These are phyloP conservation scores for Cyberlindnera samutprakarnensis DNA, from an alignment of 805 yeast species.

Conservation along the genomic window DNA sequence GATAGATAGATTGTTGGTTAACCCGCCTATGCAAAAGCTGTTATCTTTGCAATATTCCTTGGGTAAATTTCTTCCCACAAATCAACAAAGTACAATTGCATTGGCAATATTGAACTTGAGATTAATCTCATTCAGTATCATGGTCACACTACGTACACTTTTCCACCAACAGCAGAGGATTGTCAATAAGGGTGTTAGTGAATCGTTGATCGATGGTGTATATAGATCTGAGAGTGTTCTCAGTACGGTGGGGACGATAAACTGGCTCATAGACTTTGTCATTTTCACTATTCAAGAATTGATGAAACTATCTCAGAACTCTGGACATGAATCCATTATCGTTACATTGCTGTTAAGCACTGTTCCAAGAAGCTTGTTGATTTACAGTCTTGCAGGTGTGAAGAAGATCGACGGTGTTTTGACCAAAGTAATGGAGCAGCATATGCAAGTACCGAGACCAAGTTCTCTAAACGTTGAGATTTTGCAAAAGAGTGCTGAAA, in stretches of 20 bases:
- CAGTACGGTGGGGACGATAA: constrained; percentile 64
- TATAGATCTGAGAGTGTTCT: constrained; percentile 57
- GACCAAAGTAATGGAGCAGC: constrained; percentile 16
- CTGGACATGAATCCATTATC: constrained; percentile 31
- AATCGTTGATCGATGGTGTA: constrained; percentile 39
- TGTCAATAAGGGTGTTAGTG: constrained; percentile 39
- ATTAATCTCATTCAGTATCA: constrained; percentile 61
- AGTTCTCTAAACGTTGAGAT: constrained; percentile 43
- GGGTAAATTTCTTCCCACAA: constrained; percentile 34
- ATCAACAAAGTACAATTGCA: constrained; percentile 20
- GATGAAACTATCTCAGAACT: constrained; percentile 31
- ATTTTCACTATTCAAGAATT: constrained; percentile 69
- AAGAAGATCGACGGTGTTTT: constrained; percentile 39
- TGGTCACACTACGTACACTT: constrained; percentile 52
- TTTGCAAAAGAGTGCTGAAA: constrained; percentile 43
- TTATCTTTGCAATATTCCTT: constrained; percentile 61
- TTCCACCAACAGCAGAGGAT: constrained; percentile 57
- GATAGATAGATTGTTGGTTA: constrained; percentile 65
- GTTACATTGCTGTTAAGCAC: constrained; percentile 58
- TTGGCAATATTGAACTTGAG: constrained; percentile 62
- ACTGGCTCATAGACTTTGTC: constrained; percentile 81
- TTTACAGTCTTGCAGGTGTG: constrained; percentile 60
- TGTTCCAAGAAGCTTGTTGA: constrained; percentile 59
- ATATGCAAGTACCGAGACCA: constrained; percentile 5
- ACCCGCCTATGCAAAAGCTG: constrained; percentile 71